Conservation (phyloP, 495 filamentous ascomycete species). For the Tuber brumale region DNA sequence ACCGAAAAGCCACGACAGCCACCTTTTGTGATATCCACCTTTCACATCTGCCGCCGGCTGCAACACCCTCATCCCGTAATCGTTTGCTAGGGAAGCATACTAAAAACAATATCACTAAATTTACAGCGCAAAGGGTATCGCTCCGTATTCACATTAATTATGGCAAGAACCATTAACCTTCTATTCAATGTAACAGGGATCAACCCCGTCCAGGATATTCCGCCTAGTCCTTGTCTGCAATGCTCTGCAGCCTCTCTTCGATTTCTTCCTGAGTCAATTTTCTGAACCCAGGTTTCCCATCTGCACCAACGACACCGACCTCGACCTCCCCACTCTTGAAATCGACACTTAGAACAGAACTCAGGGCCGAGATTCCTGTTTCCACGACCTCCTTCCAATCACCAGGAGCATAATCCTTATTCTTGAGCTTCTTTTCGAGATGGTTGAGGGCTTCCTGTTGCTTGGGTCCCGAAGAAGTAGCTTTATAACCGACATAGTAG, state of each 20-base stretch:
- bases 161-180: background rate
- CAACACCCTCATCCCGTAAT: background rate
- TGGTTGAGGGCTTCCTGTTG: constrained; percentile 97
- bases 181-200: background rate
- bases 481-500: constrained; percentile 97
- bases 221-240: constrained; percentile 89
- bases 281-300: constrained; percentile 74
- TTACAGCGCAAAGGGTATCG: background rate
- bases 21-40: background rate
- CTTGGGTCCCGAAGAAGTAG: constrained; percentile 91
- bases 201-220: background rate
- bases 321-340: constrained; percentile 99
- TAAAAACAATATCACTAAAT: background rate
- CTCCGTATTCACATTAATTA: background rate
- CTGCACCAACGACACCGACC: constrained; percentile 84
- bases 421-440: constrained; percentile 99
- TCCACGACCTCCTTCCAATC: constrained; percentile 98
- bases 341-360: constrained; percentile 93
- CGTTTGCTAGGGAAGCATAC: background rate
- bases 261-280: constrained; percentile 95
- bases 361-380: constrained; percentile 85
- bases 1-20: background rate
- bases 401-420: constrained; percentile 90
- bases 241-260: constrained; percentile 93
- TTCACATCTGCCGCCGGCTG: background rate